Evolutionary conservation across 768 basidiomycete genomes (phyloP).

Genomic region (Lenzites betulinus): DNA sequence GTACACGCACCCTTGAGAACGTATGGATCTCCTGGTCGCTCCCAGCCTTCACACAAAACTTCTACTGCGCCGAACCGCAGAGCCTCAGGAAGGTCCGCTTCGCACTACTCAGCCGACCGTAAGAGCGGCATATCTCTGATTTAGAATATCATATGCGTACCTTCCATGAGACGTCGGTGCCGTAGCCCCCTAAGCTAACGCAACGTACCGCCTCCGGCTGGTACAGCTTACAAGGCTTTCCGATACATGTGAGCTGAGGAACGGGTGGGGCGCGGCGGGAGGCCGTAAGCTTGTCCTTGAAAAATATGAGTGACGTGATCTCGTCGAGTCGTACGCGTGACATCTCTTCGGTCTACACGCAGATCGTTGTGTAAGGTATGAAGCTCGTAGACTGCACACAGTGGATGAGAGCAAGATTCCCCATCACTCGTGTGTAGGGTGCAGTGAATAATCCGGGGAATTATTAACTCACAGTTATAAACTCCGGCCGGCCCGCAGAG

Average conservation of each 20-base stretch:
- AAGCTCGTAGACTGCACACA: too few species aligned
- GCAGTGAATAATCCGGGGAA: too few species aligned
- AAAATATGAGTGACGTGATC: conserved; percentile 79
- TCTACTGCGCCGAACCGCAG: conserved; percentile 84
- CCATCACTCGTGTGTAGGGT: too few species aligned
- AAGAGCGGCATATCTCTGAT: not conserved
- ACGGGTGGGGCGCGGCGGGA: conserved; percentile 69
- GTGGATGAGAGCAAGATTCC: too few species aligned
- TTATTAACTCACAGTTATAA: too few species aligned
- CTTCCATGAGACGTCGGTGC: conserved; percentile 90
- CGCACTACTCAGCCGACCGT: conserved; percentile 56
- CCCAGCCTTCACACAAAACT: conserved; percentile 92
- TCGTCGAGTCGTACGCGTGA: conserved; percentile 64
- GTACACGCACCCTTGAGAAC: conserved; percentile 80
- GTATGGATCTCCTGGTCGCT: conserved; percentile 74
- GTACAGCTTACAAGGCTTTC: conserved; percentile 74
- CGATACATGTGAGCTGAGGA: conserved; percentile 78
- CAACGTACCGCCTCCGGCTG: conserved; percentile 88
- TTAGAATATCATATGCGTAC: conserved; percentile 40
- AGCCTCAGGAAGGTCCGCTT: conserved; percentile 83
- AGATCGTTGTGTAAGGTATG: too few species aligned
- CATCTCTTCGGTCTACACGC: not conserved
- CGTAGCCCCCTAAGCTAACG: conserved; percentile 73
- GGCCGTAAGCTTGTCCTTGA: conserved; percentile 64
- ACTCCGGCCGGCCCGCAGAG: too few species aligned